Evolutionary conservation across 2,329 filamentous ascomycete species (phyloP).

Genomic region (Pseudogymnoascus sp.): DNA sequence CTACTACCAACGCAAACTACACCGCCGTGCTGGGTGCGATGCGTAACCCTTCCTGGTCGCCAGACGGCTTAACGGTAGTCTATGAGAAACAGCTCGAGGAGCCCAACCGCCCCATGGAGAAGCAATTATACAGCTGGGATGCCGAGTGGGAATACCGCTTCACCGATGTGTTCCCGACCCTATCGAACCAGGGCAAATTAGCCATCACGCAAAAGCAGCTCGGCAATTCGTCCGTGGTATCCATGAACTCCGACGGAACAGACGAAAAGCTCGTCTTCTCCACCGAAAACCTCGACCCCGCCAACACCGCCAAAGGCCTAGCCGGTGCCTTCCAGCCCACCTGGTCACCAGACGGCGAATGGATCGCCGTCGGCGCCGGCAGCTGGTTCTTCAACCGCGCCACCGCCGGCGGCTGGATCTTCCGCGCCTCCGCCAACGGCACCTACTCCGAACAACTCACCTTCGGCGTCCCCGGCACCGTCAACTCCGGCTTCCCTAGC

Average conservation of each 20-base stretch:
- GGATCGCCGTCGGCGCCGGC: slow-evolving; percentile 33
- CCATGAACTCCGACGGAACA: slow-evolving; percentile 25
- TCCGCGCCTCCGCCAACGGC: slow-evolving; percentile 15
- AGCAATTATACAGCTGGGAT: slow-evolving; percentile 33
- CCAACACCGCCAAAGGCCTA: slow-evolving; percentile 22
- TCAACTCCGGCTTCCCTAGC: slow-evolving; percentile 34
- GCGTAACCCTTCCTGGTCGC: slow-evolving; percentile 18
- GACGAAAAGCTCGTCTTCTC: slow-evolving; percentile 21
- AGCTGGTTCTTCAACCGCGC: slow-evolving; percentile 33
- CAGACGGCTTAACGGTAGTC: slow-evolving; percentile 17
- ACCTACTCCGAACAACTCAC: slow-evolving; percentile 27
- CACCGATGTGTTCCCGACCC: slow-evolving; percentile 35
- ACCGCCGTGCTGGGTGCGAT: slow-evolving; percentile 11
- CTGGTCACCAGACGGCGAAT: slow-evolving; percentile 31
- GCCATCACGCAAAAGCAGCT: slow-evolving; percentile 34
- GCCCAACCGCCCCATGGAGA: slow-evolving; percentile 28
- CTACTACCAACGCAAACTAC: too few relatives aligned
- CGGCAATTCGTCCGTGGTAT: slow-evolving; percentile 32
- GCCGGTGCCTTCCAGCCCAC: slow-evolving; percentile 34
- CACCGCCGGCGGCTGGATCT: slow-evolving; percentile 14
- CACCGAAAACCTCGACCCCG: slow-evolving; percentile 16
- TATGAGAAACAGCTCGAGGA: slow-evolving; percentile 21
- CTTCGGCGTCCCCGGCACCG: slow-evolving; percentile 19
- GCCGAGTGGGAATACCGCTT: slow-evolving; percentile 35
- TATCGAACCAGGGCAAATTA: slow-evolving; percentile 20